phyloP scores from a whole-genome alignment of 768 basidiomycete genomes.

The Pulveroboletus sp. region DNA sequence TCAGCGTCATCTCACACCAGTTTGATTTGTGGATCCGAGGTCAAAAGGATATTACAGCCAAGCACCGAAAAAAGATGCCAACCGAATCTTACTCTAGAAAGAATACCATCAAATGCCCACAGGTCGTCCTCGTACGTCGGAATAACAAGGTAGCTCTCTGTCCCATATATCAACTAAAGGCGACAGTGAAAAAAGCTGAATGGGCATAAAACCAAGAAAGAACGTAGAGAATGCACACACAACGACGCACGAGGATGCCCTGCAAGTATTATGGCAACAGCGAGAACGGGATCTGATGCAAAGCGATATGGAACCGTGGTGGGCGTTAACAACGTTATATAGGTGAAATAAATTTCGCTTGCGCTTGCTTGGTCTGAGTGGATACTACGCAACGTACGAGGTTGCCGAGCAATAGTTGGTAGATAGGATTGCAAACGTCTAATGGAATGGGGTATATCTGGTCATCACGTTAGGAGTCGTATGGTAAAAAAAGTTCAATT shows the following conservation, averaged over 20 bases:
- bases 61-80: constrained; percentile 28
- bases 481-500: constrained; percentile 26
- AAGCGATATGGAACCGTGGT: constrained; percentile 25
- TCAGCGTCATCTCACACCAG: background rate
- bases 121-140: constrained; percentile 15
- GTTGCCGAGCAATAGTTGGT: constrained; percentile 33
- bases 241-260: constrained; percentile 20
- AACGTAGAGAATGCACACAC: constrained; percentile 18
- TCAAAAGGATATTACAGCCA: constrained; percentile 29
- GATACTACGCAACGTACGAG: constrained; percentile 21
- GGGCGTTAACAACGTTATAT: constrained; percentile 33
- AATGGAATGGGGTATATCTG: constrained; percentile 32
- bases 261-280: constrained; percentile 11
- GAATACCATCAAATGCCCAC: constrained; percentile 16
- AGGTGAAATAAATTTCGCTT: constrained; percentile 35
- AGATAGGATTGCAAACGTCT: constrained; percentile 32
- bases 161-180: constrained; percentile 15
- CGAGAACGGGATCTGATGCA: constrained; percentile 20
- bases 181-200: constrained; percentile 6
- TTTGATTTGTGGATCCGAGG: constrained; percentile 17
- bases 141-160: constrained; percentile 13
- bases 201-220: constrained; percentile 23
- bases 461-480: constrained; percentile 35
- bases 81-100: constrained; percentile 27
- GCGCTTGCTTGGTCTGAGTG: constrained; percentile 25